Conservation (phyloP, 495 filamentous ascomycete genomes). For the Aspergillus olivimuriae region DNA sequence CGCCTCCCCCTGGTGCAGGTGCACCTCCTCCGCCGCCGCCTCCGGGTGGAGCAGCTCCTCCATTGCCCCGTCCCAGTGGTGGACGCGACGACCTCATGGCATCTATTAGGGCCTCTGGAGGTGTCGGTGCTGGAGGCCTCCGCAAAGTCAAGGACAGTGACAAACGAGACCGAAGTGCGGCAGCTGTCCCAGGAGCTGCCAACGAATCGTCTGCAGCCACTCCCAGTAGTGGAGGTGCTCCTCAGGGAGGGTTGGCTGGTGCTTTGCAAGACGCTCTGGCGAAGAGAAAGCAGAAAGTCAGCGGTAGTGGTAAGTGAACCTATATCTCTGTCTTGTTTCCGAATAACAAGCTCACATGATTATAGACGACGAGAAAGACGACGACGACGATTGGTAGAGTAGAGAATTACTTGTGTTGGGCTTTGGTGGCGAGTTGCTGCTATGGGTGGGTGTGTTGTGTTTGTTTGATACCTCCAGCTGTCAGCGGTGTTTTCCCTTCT, state of each 20-base stretch:
- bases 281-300: slow-evolving; percentile 82
- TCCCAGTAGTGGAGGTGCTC: slow-evolving; percentile 45
- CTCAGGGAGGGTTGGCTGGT: slow-evolving; percentile 67
- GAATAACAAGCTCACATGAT: background rate
- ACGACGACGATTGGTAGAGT: slow-evolving; percentile 68
- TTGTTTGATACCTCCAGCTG: slow-evolving; percentile 15
- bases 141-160: slow-evolving; percentile 74
- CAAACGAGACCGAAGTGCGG: slow-evolving; percentile 75
- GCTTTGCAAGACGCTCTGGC: slow-evolving; percentile 71
- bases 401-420: slow-evolving; percentile 9
- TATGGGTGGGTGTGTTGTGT: no score
- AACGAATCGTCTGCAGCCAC: slow-evolving; percentile 46
- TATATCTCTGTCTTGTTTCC: background rate
- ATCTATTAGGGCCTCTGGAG: slow-evolving; percentile 73
- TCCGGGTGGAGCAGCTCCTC: slow-evolving; percentile 56
- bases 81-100: slow-evolving; percentile 66
- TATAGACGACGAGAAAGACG: slow-evolving; percentile 69
- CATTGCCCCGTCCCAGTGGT: slow-evolving; percentile 44
- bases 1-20: slow-evolving; percentile 40
- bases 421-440: slow-evolving; percentile 10
- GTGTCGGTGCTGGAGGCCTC: slow-evolving; percentile 58
- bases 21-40: slow-evolving; percentile 66
- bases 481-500: slow-evolving; percentile 1
- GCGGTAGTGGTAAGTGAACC: slow-evolving; percentile 74
- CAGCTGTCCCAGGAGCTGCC: slow-evolving; percentile 53